Base-by-base conservation (phyloP, 2,329 filamentous ascomycete genomes). In the Colletotrichum godetiae region DNA sequence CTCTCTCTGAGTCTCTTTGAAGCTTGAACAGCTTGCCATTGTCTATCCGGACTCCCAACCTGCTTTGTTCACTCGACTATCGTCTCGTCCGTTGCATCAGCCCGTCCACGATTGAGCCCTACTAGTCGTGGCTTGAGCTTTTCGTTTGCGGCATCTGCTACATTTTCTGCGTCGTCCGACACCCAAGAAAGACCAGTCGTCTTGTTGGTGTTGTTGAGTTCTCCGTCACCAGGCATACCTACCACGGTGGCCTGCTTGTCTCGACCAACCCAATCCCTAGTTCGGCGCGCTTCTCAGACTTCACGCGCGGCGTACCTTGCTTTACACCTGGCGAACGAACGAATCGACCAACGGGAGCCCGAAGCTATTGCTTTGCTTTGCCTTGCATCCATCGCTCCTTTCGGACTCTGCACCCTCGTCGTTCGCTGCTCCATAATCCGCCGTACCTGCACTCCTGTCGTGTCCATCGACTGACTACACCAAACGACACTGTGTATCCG, bases 371-470 rank as follows among this genome's bases (percentile, higher is more conserved):
- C 59, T 69, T 64, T 72, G 66, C 70, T 29, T 29, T 29, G 27
- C 27, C 60, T 69, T 60, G 60, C 60, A 61, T 65, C 56, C 33
- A 55, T 70, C 46, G 19, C 42, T 55, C 67, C 49, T 42, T 63
- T 59, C 70, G 66, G 67, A 70, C 60, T 64, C 59, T 59, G 57
- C 59, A 64, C 66, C 64, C 70, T 72, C 66, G 60, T 64, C 66
- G 66, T 60, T 49, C 70, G 60, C 71, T 67, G 71, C 61, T 67
- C 31, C 67, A 67, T 67, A 59, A 73, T 81, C 66, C 80, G 78
- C 77, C 82, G 80, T 79, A 81, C 80, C 81, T 81, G 80, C 80
- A 78, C 73, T 77, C 78, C 77, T 81, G 79, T 81, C 79, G 78
- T 81, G 79, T 79, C 77, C 74, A 72, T 78, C 75, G 77, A 77